Evolutionary conservation across 768 basidiomycete species (phyloP).

Genomic region (Symmetrospora coprosmae): DNA sequence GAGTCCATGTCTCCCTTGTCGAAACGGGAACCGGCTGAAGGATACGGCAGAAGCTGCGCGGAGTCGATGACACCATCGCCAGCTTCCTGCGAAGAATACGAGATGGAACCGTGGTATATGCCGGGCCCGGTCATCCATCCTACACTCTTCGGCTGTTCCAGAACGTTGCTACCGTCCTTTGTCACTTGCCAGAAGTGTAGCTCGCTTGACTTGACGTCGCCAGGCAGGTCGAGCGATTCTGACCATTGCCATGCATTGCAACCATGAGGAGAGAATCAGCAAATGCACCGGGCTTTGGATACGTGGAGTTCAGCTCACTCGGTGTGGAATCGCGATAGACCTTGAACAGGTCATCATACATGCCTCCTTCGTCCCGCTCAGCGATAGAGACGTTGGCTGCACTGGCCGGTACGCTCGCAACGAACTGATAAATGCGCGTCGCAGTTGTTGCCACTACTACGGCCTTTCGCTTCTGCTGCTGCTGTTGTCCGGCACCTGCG

Average conservation of each 20-base stretch:
- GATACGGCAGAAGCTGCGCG: constrained; percentile 66
- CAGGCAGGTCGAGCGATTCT: constrained; percentile 86
- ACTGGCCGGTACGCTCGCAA: constrained; percentile 42
- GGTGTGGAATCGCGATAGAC: constrained; percentile 59
- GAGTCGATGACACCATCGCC: constrained; percentile 64
- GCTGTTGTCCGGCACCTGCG: constrained; percentile 50
- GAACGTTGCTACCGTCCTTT: constrained; percentile 20
- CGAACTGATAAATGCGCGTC: constrained; percentile 79
- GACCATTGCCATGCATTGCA: no score
- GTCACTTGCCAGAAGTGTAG: constrained; percentile 62
- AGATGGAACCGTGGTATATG: constrained; percentile 68
- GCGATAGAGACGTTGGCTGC: constrained; percentile 43
- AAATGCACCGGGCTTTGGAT: no score
- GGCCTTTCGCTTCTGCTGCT: constrained; percentile 39
- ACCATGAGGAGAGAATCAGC: no score
- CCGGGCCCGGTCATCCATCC: constrained; percentile 92
- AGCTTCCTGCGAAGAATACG: constrained; percentile 43
- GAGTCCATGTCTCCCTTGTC: neutral
- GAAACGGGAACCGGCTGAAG: constrained; percentile 32
- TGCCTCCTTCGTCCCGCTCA: constrained; percentile 57
- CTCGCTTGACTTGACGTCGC: constrained; percentile 51
- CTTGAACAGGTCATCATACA: constrained; percentile 61
- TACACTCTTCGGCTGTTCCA: constrained; percentile 55
- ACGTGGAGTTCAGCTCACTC: no score
- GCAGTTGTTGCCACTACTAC: constrained; percentile 72